Evolutionary conservation across 768 basidiomycete species (phyloP), one percentile per base, ranked within the genome.

Genomic region (Rhodosporidiobolus sp.): DNA sequence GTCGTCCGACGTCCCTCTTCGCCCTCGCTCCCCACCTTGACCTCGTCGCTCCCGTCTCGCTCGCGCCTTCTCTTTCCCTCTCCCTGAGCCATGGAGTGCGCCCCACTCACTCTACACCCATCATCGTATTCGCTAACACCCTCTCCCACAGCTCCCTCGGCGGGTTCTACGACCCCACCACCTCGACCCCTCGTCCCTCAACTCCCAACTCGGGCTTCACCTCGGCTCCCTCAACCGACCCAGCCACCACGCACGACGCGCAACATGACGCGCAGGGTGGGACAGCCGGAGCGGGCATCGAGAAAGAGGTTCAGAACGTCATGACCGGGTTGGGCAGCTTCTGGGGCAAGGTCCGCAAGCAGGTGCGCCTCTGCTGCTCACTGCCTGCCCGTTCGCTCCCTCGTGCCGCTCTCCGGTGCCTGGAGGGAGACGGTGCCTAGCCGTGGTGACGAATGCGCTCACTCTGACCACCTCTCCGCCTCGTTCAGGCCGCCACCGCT

Each of bases 331-430:
- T 75, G 8, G 64, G 67, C 0, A 69, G 67, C 56, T 75, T 75
- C 32, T 75, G 74, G 74, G 74, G 74, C 14, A 63, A 69, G 30
- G 70, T 75, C 16, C 53, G 67, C 50, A 75, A 75, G 65, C 74
- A 75, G 68, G 74, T 75, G 38, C 57, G 70, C 57, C 32, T 62
- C 26, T 28, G 28, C 59, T 45, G 34, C 26, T n/a, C n/a, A n/a
- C n/a, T n/a, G n/a, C n/a, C n/a, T n/a, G n/a, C n/a, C n/a, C n/a
- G n/a, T n/a, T n/a, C n/a, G n/a, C n/a, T 46, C 20, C 4, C 1
- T 7, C 28, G 17, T 2, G 8, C 1, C 9, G 22, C 55, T 60
- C 32, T 30, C 19, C 24, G 3, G 2, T 6, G 22, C 5, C 9
- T 4, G 54, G 7, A 17, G 53, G 32, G 30, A 8, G 38, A 14